Base-by-base conservation (phyloP, 208 protist genomes). In the Wallacemonas sp. region DNA sequence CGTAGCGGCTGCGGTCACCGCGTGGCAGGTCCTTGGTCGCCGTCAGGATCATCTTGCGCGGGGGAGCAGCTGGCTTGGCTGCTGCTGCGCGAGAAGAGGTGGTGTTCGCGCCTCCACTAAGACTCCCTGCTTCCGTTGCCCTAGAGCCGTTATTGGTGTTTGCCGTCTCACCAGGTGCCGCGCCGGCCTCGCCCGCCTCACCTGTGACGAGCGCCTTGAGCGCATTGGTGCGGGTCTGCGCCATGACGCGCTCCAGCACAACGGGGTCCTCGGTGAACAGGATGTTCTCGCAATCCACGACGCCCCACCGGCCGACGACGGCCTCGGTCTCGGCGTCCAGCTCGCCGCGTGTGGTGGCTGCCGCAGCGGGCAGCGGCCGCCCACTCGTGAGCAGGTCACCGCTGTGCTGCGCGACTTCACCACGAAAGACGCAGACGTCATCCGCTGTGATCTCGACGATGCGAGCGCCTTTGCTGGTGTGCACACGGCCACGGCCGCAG, bases 361-460 rank as follows among this genome's bases (percentile, higher is more conserved):
- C 52, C 4, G 39, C 9, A 14, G 27, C 52, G 8, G 12, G 16
- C 30, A 12, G 4, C n/a, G 26, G 6, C 6, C 14, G 29, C 2
- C 32, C 29, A 27, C 29, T 34, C 30, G 65, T 26, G 29, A 76
- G 41, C 23, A 80, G 62, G 12, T 84, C 79, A 17, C 85, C 81
- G 23, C 62, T 75, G 75, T 80, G 72, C 29, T 73, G 67, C n/a
- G 58, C 65, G 39, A 97, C 85, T 64, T 92, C 82, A 11, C 93
- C 93, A 39, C 81, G 78, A 61, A 98, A 96, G 30, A 96, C 77
- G 17, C 79, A 54, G 34, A 47, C 38, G 30, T 85, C 82, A 57
- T 97, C 91, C 1, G 96, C 65, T 19, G 62, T 80, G 12, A 97
- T 83, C 67, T 97, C 93, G 4, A 94, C 61, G 29, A 88, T 63